These are phyloP conservation scores for Exophiala spinifera DNA, from an alignment of 2,329 filamentous ascomycete species.

Conservation along the genomic window DNA sequence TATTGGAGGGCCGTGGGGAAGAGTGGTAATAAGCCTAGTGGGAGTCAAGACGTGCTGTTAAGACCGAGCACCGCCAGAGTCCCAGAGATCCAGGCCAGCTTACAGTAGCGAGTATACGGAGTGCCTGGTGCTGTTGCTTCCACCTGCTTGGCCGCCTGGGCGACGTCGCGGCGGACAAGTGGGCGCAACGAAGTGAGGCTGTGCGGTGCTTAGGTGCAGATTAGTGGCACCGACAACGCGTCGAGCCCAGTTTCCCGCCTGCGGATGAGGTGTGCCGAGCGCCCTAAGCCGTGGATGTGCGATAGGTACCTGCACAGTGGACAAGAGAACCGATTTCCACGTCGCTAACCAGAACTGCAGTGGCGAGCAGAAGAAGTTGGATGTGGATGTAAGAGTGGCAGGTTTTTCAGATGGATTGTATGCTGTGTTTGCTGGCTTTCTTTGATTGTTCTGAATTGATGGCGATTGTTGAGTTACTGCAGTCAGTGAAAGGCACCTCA, in stretches of 20 bases:
- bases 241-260: slow-evolving; percentile 1
- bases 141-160: neutral
- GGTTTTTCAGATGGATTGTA: neutral
- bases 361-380: too few species aligned
- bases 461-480: neutral
- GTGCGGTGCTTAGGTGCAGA: neutral
- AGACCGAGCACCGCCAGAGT: neutral
- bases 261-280: slow-evolving; percentile 15
- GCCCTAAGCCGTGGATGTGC: neutral
- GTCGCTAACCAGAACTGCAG: too few species aligned
- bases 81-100: too few species aligned
- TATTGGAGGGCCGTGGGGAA: slow-evolving; percentile 3
- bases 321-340: neutral
- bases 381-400: too few species aligned
- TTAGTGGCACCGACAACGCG: slow-evolving; percentile 1
- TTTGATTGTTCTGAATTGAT: neutral
- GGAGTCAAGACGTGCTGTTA: neutral
- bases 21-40: slow-evolving; percentile 1
- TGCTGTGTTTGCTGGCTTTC: neutral
- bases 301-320: too few species aligned
- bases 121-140: too few species aligned
- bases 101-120: too few species aligned
- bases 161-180: neutral
- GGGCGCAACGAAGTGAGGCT: neutral
- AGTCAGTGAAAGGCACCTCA: too few species aligned